Percentiles rank a stretch among this genome's conserved stretches.
Evolutionary conservation across 2,329 filamentous ascomycete genomes (phyloP).

Genomic region (Penicillium decumbens): DNA sequence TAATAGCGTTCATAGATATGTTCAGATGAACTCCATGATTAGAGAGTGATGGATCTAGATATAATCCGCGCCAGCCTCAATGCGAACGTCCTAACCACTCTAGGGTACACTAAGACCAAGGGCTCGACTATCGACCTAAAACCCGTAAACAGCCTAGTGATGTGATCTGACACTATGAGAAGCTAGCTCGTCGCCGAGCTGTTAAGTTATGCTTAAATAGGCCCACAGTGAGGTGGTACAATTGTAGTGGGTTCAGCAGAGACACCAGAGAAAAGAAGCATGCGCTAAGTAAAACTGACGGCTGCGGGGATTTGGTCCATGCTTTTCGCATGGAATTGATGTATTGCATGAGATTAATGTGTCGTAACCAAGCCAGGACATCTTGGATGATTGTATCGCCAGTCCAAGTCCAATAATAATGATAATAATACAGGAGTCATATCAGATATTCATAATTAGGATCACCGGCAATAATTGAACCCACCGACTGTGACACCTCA

Average conservation of each 20-base stretch:
- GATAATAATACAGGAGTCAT: neutral
- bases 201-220: constrained; percentile 20
- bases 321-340: neutral
- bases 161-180: constrained; percentile 1
- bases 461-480: neutral
- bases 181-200: constrained; percentile 8
- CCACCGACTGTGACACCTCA: neutral
- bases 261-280: constrained; percentile 2
- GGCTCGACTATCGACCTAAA: neutral
- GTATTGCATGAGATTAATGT: neutral
- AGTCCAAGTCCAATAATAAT: neutral
- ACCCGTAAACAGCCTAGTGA: constrained; percentile 5
- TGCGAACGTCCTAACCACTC: neutral
- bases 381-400: too few species aligned
- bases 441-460: neutral
- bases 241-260: constrained; percentile 10
- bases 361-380: too few species aligned
- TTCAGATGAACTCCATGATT: neutral
- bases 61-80: neutral
- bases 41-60: neutral
- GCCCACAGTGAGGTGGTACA: constrained; percentile 12
- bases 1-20: neutral
- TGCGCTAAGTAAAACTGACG: neutral
- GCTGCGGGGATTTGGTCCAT: neutral
- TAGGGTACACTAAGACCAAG: neutral